Evolutionary conservation across 2,329 filamentous ascomycete genomes (phyloP).

Genomic region (Neofusicoccum ribis): DNA sequence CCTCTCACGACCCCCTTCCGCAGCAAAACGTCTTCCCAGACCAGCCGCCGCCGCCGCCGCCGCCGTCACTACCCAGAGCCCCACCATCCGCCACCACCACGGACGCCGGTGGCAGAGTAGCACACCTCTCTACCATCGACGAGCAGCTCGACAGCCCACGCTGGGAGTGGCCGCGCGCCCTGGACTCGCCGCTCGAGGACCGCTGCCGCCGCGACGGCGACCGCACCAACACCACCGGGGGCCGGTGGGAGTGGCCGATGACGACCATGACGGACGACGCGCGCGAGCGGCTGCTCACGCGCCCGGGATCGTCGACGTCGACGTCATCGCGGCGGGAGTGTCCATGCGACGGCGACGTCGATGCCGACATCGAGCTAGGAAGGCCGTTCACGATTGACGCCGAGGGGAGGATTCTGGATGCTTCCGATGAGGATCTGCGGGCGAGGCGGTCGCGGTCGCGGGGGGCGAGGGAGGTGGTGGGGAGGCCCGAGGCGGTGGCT

Average conservation of each 20-base stretch:
- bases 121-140: no score
- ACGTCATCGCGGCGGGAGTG: neutral
- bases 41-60: neutral
- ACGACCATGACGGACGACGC: neutral
- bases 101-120: no score
- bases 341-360: neutral
- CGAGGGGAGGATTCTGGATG: neutral
- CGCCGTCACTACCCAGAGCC: neutral
- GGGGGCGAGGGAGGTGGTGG: no score
- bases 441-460: neutral
- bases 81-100: no score
- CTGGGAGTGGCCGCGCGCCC: neutral
- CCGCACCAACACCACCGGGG: neutral
- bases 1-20: neutral
- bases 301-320: neutral
- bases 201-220: neutral
- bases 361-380: neutral
- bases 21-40: neutral
- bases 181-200: neutral
- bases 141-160: neutral
- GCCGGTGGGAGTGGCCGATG: neutral
- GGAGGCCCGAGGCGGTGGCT: no score
- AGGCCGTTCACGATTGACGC: neutral
- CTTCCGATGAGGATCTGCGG: neutral
- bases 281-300: neutral